Evolutionary conservation across 1,284 basidiomycete genomes (phyloP).

Genomic region (Veloporphyrellus conicus): DNA sequence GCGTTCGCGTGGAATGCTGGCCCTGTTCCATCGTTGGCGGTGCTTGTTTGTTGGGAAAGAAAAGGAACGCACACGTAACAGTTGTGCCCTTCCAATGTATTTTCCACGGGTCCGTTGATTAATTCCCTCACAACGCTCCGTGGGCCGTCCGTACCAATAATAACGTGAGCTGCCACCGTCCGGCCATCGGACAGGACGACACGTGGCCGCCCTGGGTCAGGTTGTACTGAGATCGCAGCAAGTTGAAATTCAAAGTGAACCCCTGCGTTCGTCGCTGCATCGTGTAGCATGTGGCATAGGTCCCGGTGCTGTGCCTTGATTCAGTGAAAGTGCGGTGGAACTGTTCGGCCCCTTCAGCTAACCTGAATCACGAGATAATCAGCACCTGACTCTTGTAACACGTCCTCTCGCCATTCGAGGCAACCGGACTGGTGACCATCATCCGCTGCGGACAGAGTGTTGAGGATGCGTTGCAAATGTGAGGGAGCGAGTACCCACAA

Average conservation of each 20-base stretch:
- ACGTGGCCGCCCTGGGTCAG: conserved; percentile 25
- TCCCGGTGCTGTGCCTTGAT: conserved; percentile 41
- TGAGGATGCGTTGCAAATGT: background rate
- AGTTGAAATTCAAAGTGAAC: conserved; percentile 40
- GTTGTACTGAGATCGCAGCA: conserved; percentile 33
- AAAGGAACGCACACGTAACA: conserved; percentile 26
- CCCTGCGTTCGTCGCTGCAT: conserved; percentile 40
- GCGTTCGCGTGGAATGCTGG: conserved; percentile 37
- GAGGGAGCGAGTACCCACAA: conserved; percentile 11
- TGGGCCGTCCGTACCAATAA: conserved; percentile 43
- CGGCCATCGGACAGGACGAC: conserved; percentile 36
- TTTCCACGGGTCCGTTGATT: conserved; percentile 19
- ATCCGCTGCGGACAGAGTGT: conserved; percentile 35
- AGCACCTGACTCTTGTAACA: conserved; percentile 52
- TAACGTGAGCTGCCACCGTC: conserved; percentile 36
- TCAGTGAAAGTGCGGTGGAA: background rate
- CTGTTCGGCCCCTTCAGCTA: conserved; percentile 13
- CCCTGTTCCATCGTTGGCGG: conserved; percentile 24
- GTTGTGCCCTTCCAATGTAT: conserved; percentile 27
- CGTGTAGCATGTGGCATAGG: conserved; percentile 41
- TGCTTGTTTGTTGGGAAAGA: conserved; percentile 5
- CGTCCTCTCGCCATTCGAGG: conserved; percentile 49
- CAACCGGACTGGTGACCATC: conserved; percentile 44
- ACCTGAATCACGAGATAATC: conserved; percentile 51
- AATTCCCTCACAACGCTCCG: conserved; percentile 28